These are phyloP conservation scores for Metschnikowia cerradonensis DNA, from an alignment of 805 yeast genomes.

Conservation along the genomic window DNA sequence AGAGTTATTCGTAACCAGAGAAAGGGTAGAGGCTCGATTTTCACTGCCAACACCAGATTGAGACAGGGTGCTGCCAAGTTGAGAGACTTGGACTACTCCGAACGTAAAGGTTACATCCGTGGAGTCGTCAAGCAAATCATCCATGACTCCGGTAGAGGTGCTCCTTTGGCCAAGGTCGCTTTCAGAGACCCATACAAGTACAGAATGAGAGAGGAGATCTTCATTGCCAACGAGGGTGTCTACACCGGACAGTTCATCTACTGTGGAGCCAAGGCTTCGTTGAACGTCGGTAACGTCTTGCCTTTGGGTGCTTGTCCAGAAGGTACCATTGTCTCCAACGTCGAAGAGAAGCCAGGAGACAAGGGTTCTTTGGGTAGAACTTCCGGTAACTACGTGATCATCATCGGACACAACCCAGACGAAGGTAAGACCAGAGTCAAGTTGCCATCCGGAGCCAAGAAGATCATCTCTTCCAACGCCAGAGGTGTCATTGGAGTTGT, in stretches of 20 bases:
- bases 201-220: slow-evolving; percentile 96
- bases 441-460: slow-evolving; percentile 99
- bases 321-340: slow-evolving; percentile 98
- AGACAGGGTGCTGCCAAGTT: slow-evolving; percentile 99
- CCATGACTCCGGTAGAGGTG: slow-evolving; percentile 99
- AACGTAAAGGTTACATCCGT: slow-evolving; percentile 99
- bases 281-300: slow-evolving; percentile 99
- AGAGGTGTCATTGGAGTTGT: slow-evolving; percentile 99
- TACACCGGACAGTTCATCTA: slow-evolving; percentile 99
- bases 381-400: slow-evolving; percentile 98
- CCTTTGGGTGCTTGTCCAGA: slow-evolving; percentile 98
- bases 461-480: slow-evolving; percentile 89
- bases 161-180: slow-evolving; percentile 68
- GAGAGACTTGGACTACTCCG: slow-evolving; percentile 98
- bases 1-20: slow-evolving; percentile 99
- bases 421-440: slow-evolving; percentile 99
- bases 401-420: slow-evolving; percentile 98
- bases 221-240: slow-evolving; percentile 99
- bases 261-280: slow-evolving; percentile 99
- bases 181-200: slow-evolving; percentile 99
- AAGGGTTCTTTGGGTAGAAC: slow-evolving; percentile 99
- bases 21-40: slow-evolving; percentile 99
- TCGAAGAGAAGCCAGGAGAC: slow-evolving; percentile 98
- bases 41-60: slow-evolving; percentile 99
- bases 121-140: slow-evolving; percentile 98